A percentile compares a stretch with the other conserved stretches of the same genome.
Evolutionary conservation across 31 red algal genomes (phyloP).

Genomic region (Porphyra umbilicalis): DNA sequence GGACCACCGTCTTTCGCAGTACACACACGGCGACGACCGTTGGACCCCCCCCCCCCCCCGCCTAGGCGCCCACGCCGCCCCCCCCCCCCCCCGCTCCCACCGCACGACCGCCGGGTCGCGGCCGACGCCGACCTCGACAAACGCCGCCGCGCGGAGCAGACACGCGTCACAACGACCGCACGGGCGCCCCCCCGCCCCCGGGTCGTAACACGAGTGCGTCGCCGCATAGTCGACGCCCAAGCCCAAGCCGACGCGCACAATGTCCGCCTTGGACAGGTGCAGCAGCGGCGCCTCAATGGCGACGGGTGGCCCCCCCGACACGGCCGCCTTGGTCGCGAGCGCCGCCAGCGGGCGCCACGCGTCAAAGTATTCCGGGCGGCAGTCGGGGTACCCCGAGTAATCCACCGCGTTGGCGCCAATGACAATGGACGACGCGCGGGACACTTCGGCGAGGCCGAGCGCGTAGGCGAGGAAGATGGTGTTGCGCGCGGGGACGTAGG

Average conservation of each 20-base stretch:
- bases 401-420: constrained; percentile 94
- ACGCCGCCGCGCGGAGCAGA: constrained; percentile 50
- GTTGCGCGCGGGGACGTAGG: constrained; percentile 96
- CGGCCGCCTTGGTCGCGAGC: constrained; percentile 56
- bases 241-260: constrained; percentile 50
- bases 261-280: constrained; percentile 58
- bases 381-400: constrained; percentile 93
- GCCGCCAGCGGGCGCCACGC: constrained; percentile 64
- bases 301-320: constrained; percentile 5
- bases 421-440: constrained; percentile 47
- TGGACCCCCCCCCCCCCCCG: not conserved
- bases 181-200: constrained; percentile 27
- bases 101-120: constrained; percentile 49
- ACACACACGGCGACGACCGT: too few relatives aligned
- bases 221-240: constrained; percentile 75
- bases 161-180: constrained; percentile 78
- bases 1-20: too few relatives aligned
- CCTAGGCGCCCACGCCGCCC: not conserved
- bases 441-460: constrained; percentile 76
- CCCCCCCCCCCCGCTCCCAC: not conserved
- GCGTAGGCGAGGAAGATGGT: constrained; percentile 83
- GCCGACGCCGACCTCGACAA: constrained; percentile 51
- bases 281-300: constrained; percentile 70
- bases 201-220: constrained; percentile 93
- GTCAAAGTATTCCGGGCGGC: constrained; percentile 65